A percentile compares a stretch with the other conserved stretches of the same genome.
phyloP scores from a whole-genome alignment of 164 flowering plant genomes.

The Berberis thunbergii region DNA sequence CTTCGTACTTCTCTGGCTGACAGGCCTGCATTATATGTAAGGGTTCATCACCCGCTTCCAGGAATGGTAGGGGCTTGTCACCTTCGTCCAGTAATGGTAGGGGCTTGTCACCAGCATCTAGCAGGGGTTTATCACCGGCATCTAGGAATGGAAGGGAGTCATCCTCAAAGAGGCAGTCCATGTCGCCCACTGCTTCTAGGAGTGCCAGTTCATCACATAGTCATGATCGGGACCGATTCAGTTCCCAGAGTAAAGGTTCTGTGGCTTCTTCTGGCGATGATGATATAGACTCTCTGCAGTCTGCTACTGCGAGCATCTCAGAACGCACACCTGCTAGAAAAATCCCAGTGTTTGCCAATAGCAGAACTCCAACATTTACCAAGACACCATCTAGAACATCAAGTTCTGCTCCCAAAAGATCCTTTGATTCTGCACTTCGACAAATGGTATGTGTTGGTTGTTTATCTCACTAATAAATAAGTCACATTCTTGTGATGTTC shows the following conservation, averaged over 20 bases:
- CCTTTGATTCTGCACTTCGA: slow-evolving; percentile 70
- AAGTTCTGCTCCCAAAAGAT: slow-evolving; percentile 83
- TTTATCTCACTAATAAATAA: background rate
- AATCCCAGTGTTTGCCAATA: slow-evolving; percentile 39
- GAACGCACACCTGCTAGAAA: slow-evolving; percentile 32
- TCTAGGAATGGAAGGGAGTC: slow-evolving; percentile 63
- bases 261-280: slow-evolving; percentile 86
- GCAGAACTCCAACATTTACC: slow-evolving; percentile 34
- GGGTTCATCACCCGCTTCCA: slow-evolving; percentile 96
- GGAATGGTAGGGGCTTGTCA: slow-evolving; percentile 64
- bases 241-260: slow-evolving; percentile 78
- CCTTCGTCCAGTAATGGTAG: slow-evolving; percentile 60
- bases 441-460: slow-evolving; percentile 50
- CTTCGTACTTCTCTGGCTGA: slow-evolving; percentile 91
- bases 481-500: background rate
- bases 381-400: slow-evolving; percentile 50
- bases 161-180: slow-evolving; percentile 56
- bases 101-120: slow-evolving; percentile 43
- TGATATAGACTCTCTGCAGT: slow-evolving; percentile 73
- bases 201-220: slow-evolving; percentile 67
- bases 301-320: slow-evolving; percentile 36
- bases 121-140: slow-evolving; percentile 88
- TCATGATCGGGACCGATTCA: slow-evolving; percentile 63
- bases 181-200: slow-evolving; percentile 89
- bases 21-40: slow-evolving; percentile 74